phyloP scores from a whole-genome alignment of 2,329 filamentous ascomycete genomes.

The Penicillium sclerotigenum region DNA sequence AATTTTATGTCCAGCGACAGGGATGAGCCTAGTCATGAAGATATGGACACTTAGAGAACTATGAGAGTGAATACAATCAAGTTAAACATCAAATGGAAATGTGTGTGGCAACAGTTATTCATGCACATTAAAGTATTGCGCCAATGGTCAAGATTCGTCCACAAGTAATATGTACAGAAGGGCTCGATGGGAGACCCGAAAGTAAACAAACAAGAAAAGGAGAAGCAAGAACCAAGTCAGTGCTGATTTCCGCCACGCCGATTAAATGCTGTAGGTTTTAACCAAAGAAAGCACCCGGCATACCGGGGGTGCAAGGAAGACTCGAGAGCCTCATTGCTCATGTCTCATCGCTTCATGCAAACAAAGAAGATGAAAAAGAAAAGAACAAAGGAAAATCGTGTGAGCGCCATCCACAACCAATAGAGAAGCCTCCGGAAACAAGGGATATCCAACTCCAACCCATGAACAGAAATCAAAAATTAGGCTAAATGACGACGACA shows the following conservation, averaged over 20 bases:
- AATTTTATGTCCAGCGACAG: conserved; percentile 4
- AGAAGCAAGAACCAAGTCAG: conserved; percentile 2
- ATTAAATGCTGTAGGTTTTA: conserved; percentile 26
- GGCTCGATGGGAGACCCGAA: background rate
- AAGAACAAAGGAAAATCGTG: conserved; percentile 17
- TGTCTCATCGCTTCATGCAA: conserved; percentile 27
- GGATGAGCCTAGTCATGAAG: conserved; percentile 5
- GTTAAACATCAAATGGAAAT: background rate
- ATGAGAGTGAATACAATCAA: background rate
- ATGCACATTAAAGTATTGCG: conserved; percentile 4
- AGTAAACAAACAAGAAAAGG: conserved; percentile 8
- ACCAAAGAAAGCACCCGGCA: conserved; percentile 12
- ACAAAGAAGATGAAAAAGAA: conserved; percentile 17
- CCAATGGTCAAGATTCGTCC: conserved; percentile 1
- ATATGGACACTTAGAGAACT: background rate
- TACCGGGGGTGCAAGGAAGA: conserved; percentile 13
- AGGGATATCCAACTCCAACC: conserved; percentile 33
- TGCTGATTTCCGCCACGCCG: conserved; percentile 15
- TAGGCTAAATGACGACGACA: conserved; percentile 44
- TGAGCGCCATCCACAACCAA: conserved; percentile 19
- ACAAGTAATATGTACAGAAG: conserved; percentile 8
- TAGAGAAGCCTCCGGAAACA: conserved; percentile 25
- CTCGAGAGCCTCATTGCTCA: conserved; percentile 22
- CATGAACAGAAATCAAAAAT: conserved; percentile 20
- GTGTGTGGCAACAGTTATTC: background rate